Evolutionary conservation across 768 basidiomycete species (phyloP).

Genomic region (Naganishia antarctica): DNA sequence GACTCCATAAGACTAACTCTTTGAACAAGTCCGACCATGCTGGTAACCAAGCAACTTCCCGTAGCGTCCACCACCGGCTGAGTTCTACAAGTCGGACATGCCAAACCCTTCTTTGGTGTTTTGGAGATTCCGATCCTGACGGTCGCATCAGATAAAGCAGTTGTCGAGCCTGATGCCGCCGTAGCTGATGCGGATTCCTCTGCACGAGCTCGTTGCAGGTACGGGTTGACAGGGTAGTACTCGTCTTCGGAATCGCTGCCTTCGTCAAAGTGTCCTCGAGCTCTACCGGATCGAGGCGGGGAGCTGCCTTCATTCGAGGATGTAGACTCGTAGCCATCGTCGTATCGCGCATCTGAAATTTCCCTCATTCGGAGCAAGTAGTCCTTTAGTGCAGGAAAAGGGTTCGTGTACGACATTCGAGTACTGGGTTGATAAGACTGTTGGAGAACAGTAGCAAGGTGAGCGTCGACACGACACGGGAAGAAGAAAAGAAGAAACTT

Average conservation of each 20-base stretch:
- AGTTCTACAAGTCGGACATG: conserved; percentile 23
- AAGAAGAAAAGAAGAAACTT: not conserved
- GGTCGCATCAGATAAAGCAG: not conserved
- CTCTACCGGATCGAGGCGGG: not conserved
- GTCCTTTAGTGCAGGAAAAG: conserved; percentile 11
- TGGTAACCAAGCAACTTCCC: conserved; percentile 12
- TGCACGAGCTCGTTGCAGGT: not conserved
- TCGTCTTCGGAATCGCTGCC: conserved; percentile 16
- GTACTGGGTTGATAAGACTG: conserved; percentile 24
- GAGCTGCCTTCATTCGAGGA: not conserved
- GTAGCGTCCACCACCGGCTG: conserved; percentile 10
- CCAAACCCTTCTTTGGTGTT: conserved; percentile 24
- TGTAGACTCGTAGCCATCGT: conserved; percentile 17
- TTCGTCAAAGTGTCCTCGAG: not conserved
- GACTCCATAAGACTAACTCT: conserved; percentile 7
- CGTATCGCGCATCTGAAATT: not conserved
- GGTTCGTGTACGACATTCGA: conserved; percentile 21
- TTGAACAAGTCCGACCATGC: conserved; percentile 18
- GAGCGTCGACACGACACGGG: not conserved
- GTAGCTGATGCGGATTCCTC: not conserved
- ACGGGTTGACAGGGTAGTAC: conserved; percentile 5
- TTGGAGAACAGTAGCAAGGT: not conserved
- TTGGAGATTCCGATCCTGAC: conserved; percentile 14
- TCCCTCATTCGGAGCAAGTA: conserved; percentile 2
- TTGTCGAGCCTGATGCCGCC: not conserved